Evolutionary conservation across 2,329 filamentous ascomycete genomes (phyloP), one percentile per base, ranked within the genome.

Genomic region (Colletotrichum salicis): DNA sequence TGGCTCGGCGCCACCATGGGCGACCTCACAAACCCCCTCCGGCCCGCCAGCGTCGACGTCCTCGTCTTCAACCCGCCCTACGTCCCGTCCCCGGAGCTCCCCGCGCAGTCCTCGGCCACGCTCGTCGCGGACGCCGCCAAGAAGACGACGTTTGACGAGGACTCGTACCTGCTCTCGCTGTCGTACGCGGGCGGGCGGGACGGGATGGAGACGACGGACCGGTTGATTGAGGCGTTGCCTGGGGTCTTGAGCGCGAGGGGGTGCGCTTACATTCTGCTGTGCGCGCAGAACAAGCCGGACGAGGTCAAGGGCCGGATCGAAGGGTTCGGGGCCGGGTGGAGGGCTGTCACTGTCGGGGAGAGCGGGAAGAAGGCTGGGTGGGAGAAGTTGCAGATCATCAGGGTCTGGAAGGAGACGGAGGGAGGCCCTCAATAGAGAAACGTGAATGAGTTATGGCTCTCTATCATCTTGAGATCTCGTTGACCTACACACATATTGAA

Each of bases 1-100:
- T 94, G 92, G 76, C 82, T 96, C 8, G 92, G 90, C 52, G 88
- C 92, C 22, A 79, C 92, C 31, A 90, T 90, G 70, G 92, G 89
- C 1, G 94, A 98, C 78, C 86, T 99, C 0, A 86, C 88, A 5
- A 81, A 87, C 2, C 84, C 91, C 0, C 83, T 97, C 52, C 86
- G 88, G 8, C 78, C 84, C 0, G 84, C 86, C 2, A 82, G 83
- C 51, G 88, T 97, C 5, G 96, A 99, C 79, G 88, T 99, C 12
- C 87, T 99, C 73, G 88, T 99, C 33, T 99, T 98, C 87, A 99
- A 99, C 79, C 96, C 96, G 64, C 96, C 96, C 0, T 99, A 99
- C 80, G 96, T 99, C 15, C 96, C 96, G 2, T 97, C 95, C 2
- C 88, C 92, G 31, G 89, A 91, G 52, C 83, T 97, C 71, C 95